Evolutionary conservation across 225 moss, liverwort and hornwort genomes (phyloP).

Genomic region (Bryum argenteum): DNA sequence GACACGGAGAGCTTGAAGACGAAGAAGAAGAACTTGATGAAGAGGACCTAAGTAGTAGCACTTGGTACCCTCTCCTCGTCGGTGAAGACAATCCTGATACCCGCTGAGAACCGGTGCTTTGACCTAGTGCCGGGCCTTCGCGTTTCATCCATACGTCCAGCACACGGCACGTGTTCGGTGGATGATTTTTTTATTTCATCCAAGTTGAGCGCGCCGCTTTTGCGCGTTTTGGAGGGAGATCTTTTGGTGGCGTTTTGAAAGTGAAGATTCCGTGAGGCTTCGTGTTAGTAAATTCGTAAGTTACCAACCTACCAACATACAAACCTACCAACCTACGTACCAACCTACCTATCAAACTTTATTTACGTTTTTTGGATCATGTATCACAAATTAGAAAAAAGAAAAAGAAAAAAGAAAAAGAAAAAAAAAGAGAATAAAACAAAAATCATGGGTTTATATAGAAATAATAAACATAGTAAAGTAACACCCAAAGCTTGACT

Average conservation of each 20-base stretch:
- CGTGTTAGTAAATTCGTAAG: too few relatives aligned
- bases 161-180: neutral
- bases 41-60: neutral
- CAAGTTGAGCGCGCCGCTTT: neutral
- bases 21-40: neutral
- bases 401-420: too few relatives aligned
- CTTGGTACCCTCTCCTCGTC: neutral
- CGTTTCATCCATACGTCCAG: conserved; percentile 1
- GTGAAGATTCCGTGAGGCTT: too few relatives aligned
- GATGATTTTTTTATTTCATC: conserved; percentile 2
- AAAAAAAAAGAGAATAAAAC: too few relatives aligned
- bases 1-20: neutral
- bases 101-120: neutral
- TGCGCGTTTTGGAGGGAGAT: conserved; percentile 1
- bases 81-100: neutral
- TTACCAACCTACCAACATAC: too few relatives aligned
- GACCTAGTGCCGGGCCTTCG: neutral
- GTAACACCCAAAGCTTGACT: too few relatives aligned
- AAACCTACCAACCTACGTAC: too few relatives aligned
- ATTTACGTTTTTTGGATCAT: too few relatives aligned
- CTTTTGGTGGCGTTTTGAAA: neutral
- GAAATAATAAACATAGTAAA: too few relatives aligned
- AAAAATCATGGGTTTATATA: too few relatives aligned
- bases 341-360: too few relatives aligned
- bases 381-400: too few relatives aligned